Evolutionary conservation across 2,329 filamentous ascomycete genomes (phyloP).

Genomic region (Dryadomyces quercivorus): DNA sequence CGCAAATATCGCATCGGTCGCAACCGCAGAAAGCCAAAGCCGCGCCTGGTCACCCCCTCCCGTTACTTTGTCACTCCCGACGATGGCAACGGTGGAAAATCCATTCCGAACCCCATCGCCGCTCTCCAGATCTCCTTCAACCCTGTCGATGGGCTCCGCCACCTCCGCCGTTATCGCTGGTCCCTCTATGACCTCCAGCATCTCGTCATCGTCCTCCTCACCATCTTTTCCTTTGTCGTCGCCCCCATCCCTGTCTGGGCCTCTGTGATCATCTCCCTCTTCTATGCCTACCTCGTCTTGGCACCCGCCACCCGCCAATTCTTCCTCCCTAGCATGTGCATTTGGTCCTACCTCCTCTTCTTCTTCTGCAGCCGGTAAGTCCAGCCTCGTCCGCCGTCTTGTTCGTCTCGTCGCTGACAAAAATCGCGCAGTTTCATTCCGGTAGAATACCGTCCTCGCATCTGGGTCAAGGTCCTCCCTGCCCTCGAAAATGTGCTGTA

Average conservation of each 20-base stretch:
- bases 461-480: constrained; percentile 90
- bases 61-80: constrained; percentile 10
- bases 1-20: constrained; percentile 18
- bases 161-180: constrained; percentile 69
- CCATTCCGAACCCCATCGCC: constrained; percentile 47
- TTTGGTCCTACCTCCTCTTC: constrained; percentile 77
- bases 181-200: constrained; percentile 78
- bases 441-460: constrained; percentile 75
- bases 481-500: constrained; percentile 95
- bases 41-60: constrained; percentile 8
- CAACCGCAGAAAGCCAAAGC: constrained; percentile 9
- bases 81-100: neutral
- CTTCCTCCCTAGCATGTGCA: constrained; percentile 74
- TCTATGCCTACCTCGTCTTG: constrained; percentile 57
- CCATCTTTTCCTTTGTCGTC: constrained; percentile 73
- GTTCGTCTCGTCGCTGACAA: neutral
- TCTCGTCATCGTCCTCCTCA: constrained; percentile 57
- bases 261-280: constrained; percentile 60
- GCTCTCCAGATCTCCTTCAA: constrained; percentile 73
- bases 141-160: constrained; percentile 62
- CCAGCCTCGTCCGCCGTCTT: too few relatives aligned
- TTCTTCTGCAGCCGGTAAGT: constrained; percentile 82
- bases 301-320: constrained; percentile 84
- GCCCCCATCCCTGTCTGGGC: constrained; percentile 68
- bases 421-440: constrained; percentile 62